Evolutionary conservation across 140 eudicot genomes (phyloP).

Genomic region (Anethum foeniculum): DNA sequence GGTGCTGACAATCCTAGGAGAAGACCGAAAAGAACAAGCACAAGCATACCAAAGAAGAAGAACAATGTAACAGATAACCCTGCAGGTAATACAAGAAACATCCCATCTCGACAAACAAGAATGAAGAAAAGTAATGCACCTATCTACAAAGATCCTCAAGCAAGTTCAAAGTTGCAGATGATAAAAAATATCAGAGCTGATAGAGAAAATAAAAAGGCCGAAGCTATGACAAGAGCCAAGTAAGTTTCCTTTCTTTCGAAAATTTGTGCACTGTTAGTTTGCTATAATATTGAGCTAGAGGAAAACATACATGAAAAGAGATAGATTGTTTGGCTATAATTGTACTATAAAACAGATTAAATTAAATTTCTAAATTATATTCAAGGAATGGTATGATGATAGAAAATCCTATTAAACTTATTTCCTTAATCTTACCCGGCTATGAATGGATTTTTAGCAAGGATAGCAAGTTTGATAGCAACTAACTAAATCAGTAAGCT

Average conservation of each 20-base stretch:
- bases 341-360: background rate
- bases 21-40: constrained; percentile 24
- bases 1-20: constrained; percentile 41
- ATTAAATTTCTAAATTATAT: background rate
- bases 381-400: background rate
- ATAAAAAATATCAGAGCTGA: constrained; percentile 75
- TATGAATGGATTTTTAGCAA: background rate
- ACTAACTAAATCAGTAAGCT: background rate
- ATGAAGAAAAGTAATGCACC: constrained; percentile 35
- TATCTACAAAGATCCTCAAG: constrained; percentile 67
- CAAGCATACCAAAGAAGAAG: constrained; percentile 17
- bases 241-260: constrained; percentile 27
- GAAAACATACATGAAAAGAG: background rate
- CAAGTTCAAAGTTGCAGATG: constrained; percentile 84
- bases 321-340: background rate
- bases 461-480: background rate
- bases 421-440: background rate
- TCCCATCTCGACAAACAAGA: constrained; percentile 23
- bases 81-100: constrained; percentile 13
- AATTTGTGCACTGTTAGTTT: background rate
- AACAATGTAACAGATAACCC: constrained; percentile 5
- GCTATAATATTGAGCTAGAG: background rate
- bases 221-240: constrained; percentile 81
- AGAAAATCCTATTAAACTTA: background rate
- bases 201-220: constrained; percentile 53